Evolutionary conservation across 179 eudicot species (phyloP), one percentile per base, ranked within the genome.

Genomic region (Camellia oleifera): DNA sequence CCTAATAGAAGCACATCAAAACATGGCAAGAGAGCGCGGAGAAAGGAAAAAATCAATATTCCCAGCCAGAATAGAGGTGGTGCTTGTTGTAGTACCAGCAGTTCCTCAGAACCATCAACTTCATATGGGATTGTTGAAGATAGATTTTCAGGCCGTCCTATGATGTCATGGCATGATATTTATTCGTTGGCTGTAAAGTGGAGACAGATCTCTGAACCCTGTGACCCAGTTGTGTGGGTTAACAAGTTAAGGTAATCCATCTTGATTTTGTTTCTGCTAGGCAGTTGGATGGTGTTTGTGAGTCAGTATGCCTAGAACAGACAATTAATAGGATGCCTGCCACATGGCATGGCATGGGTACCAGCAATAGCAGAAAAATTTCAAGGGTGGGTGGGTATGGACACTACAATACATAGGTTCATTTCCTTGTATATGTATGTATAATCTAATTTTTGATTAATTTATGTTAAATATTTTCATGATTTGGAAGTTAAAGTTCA

Each of bases 141-240:
- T 48, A 87, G 86, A 85, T 82, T 93, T 85, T 83, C 90, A 23
- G 81, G 89, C 77, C 95, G 98, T 77, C 79, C 90, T 81, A 81
- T 81, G 72, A 81, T 96, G 90, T 88, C 94, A 70, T 96, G 99
- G 99, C 91, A 91, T 80, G 92, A 91, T 83, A 88, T 96, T 78
- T 96, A 92, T 82, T 91, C 94, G 11, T 44, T 94, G 83, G 99
- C 99, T 78, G 97, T 96, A 67, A 92, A 89, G 83, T 96, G 99
- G 99, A 92, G 99, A 86, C 99, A 96, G 85, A 94, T 96, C 46
- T 92, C 99, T 71, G 99, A 96, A 84, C 99, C 99, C 74, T 92
- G 98, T 87, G 99, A 96, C 81, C 97, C 99, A 74, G 97, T 96
- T 81, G 92, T 96, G 74, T 96, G 99, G 99, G 88, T 96, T 74